Evolutionary conservation across 345 rosid species (phyloP).

Genomic region (Euphorbia peplus): DNA sequence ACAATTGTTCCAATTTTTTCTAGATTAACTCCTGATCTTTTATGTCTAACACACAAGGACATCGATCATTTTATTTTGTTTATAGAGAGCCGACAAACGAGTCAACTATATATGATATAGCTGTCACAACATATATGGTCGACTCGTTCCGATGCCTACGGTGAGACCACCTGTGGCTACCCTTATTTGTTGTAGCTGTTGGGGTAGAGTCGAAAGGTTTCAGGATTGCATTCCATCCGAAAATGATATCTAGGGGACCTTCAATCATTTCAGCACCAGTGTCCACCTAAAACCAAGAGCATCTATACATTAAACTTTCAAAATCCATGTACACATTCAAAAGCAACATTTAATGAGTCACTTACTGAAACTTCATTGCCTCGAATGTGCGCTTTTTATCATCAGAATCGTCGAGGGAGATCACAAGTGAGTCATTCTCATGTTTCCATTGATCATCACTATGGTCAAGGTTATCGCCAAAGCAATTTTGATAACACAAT

Average conservation of each 20-base stretch:
- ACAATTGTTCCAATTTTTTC: no score
- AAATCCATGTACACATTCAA: background rate
- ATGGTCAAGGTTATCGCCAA: slow-evolving; percentile 36
- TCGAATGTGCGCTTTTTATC: slow-evolving; percentile 13
- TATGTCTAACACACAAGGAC: no score
- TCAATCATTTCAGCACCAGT: slow-evolving; percentile 29
- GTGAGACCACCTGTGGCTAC: slow-evolving; percentile 39
- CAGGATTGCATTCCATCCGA: slow-evolving; percentile 31
- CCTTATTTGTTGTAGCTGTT: slow-evolving; percentile 19
- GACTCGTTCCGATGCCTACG: slow-evolving; percentile 33
- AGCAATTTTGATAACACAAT: slow-evolving; percentile 69
- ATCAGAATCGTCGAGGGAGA: slow-evolving; percentile 16
- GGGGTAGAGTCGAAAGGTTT: slow-evolving; percentile 22
- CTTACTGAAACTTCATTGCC: slow-evolving; percentile 39
- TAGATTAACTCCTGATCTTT: no score
- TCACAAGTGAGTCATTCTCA: slow-evolving; percentile 19
- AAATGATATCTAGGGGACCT: slow-evolving; percentile 53
- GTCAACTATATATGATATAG: no score
- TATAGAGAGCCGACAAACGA: background rate
- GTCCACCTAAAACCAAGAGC: slow-evolving; percentile 32
- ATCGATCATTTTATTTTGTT: no score
- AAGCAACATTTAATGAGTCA: background rate
- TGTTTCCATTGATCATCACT: slow-evolving; percentile 25
- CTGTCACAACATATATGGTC: slow-evolving; percentile 16
- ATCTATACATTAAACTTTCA: background rate